These are phyloP conservation scores for Corrigiola litoralis DNA, from an alignment of 179 eudicot species.

Conservation along the genomic window DNA sequence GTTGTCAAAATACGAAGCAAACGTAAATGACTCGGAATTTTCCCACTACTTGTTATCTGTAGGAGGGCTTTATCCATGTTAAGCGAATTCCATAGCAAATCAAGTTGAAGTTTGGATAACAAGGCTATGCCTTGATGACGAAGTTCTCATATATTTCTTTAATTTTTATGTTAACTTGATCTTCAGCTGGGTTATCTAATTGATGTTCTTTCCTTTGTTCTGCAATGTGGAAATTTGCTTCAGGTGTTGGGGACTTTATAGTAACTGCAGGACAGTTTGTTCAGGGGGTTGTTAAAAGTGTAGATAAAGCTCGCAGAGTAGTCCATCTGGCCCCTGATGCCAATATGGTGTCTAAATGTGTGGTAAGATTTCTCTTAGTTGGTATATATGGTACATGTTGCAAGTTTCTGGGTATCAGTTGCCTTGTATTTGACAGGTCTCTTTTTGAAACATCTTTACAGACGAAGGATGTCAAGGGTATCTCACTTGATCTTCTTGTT, in stretches of 20 bases:
- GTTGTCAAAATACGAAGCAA: too few relatives aligned
- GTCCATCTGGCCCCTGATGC: conserved; percentile 65
- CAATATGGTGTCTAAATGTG: conserved; percentile 66
- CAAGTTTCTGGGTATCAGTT: neutral
- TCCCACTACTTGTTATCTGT: too few relatives aligned
- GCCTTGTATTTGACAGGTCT: conserved; percentile 16
- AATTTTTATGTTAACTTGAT: too few relatives aligned
- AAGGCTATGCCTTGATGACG: conserved; percentile 3
- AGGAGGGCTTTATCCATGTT: too few relatives aligned
- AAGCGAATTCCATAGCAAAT: too few relatives aligned
- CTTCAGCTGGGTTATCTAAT: too few relatives aligned
- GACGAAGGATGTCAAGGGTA: conserved; percentile 89
- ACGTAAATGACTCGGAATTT: too few relatives aligned
- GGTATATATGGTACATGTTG: neutral
- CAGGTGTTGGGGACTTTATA: conserved; percentile 42
- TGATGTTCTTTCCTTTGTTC: neutral
- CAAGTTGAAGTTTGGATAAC: too few relatives aligned
- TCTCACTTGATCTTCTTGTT: conserved; percentile 88
- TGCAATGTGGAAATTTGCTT: neutral
- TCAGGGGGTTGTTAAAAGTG: conserved; percentile 77
- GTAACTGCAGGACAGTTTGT: conserved; percentile 52
- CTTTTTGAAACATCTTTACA: conserved; percentile 28
- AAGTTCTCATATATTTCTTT: neutral
- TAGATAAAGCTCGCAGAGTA: conserved; percentile 80
- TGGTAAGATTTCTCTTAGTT: conserved; percentile 46